phyloP scores from a whole-genome alignment of 2,329 filamentous ascomycete species.

The Ceratocystis cacaofunesta region DNA sequence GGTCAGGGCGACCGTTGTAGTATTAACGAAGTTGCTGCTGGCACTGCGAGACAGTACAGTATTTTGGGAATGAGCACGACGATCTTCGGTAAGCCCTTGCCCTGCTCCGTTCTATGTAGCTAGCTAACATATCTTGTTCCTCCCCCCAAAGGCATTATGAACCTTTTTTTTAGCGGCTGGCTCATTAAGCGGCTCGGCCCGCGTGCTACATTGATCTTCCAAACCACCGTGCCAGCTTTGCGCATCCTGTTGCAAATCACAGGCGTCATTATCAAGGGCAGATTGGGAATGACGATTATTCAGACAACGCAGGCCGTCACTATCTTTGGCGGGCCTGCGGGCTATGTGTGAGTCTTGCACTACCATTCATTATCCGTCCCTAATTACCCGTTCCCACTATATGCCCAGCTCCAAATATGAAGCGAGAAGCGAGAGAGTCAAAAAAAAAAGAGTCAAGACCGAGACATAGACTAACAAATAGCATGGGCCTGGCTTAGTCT shows the following conservation, averaged over 20 bases:
- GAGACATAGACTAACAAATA: background rate
- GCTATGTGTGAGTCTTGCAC: constrained; percentile 38
- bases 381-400: no score
- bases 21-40: constrained; percentile 46
- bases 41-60: constrained; percentile 48
- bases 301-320: constrained; percentile 54
- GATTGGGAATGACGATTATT: constrained; percentile 49
- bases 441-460: rapidly evolving
- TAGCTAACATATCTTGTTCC: background rate
- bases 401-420: no score
- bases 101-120: background rate
- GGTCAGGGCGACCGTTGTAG: constrained; percentile 41
- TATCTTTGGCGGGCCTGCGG: constrained; percentile 51
- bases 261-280: constrained; percentile 47
- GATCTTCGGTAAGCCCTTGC: constrained; percentile 36
- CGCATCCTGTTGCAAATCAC: constrained; percentile 49
- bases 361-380: no score
- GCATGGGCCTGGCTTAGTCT: constrained; percentile 26
- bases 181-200: constrained; percentile 52
- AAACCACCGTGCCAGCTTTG: constrained; percentile 49
- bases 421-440: no score
- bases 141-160: constrained; percentile 31
- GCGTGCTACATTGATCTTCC: constrained; percentile 44
- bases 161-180: constrained; percentile 53
- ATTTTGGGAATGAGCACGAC: constrained; percentile 53